Percentiles rank a stretch among this genome's conserved stretches.
These are phyloP conservation scores for Tillandsia leiboldiana DNA, from an alignment of 176 grass and related monocot genomes.

Conservation along the genomic window DNA sequence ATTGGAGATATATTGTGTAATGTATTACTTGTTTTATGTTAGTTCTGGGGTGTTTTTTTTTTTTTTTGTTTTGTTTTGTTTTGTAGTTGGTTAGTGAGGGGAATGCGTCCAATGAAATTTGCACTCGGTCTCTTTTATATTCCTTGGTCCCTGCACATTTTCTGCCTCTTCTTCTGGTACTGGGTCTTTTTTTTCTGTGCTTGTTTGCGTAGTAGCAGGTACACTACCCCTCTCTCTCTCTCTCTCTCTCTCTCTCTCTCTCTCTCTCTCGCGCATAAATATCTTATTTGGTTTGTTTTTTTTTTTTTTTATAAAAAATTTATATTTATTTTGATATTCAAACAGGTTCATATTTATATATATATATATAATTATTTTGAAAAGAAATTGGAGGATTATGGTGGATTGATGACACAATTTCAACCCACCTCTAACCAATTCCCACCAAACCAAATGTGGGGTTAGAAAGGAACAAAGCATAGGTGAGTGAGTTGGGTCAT, in stretches of 20 bases:
- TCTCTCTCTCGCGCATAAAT: not conserved
- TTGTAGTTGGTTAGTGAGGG: no score
- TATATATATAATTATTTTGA: not conserved
- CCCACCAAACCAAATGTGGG: conserved; percentile 4
- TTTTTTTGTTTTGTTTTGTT: no score
- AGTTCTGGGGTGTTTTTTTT: no score
- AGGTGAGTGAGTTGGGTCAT: not conserved
- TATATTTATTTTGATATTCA: not conserved
- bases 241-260: no score
- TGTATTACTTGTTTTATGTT: no score
- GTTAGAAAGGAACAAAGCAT: conserved; percentile 6
- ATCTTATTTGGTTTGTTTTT: not conserved
- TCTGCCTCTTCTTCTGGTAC: not conserved
- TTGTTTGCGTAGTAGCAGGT: no score
- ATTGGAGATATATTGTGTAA: no score
- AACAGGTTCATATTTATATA: no score
- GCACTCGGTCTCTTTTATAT: not conserved
- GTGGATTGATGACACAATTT: conserved; percentile 29
- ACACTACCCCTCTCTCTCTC: no score
- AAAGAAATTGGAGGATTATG: not conserved
- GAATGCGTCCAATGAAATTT: no score
- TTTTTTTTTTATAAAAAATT: not conserved
- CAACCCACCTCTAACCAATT: conserved; percentile 20
- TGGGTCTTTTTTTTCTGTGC: not conserved
- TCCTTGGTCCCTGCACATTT: not conserved